Evolutionary conservation across 805 yeast genomes (phyloP).

Genomic region (Ogataea nonfermentans): DNA sequence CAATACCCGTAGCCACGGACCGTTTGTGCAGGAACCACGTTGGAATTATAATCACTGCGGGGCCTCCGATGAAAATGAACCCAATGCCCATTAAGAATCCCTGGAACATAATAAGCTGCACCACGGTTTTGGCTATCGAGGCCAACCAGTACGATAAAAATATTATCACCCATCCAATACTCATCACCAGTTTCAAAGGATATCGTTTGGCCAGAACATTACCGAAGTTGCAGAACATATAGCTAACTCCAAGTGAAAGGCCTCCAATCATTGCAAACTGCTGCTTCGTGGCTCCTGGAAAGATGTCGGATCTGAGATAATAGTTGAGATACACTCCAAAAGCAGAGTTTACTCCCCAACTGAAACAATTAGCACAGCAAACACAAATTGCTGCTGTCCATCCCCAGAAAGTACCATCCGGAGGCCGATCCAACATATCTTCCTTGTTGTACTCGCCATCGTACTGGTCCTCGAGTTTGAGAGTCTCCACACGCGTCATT

Average conservation of each 20-base stretch:
- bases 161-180: conserved; percentile 39
- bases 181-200: conserved; percentile 48
- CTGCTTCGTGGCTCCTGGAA: conserved; percentile 48
- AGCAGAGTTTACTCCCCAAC: conserved; percentile 56
- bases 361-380: conserved; percentile 34
- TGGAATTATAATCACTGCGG: conserved; percentile 39
- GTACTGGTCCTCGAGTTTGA: conserved; percentile 13
- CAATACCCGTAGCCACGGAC: conserved; percentile 48
- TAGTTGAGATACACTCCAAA: conserved; percentile 54
- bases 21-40: conserved; percentile 48
- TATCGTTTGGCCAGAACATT: conserved; percentile 45
- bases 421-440: conserved; percentile 34
- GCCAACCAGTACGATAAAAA: conserved; percentile 45
- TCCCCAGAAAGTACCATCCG: conserved; percentile 46
- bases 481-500: conserved; percentile 20
- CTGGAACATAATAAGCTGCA: conserved; percentile 49
- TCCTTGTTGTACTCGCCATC: conserved; percentile 34
- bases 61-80: conserved; percentile 39
- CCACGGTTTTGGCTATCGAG: conserved; percentile 39
- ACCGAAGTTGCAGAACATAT: conserved; percentile 58
- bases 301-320: conserved; percentile 41
- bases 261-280: conserved; percentile 61
- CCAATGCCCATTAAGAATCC: conserved; percentile 47
- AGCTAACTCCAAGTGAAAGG: conserved; percentile 51
- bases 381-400: conserved; percentile 46